phyloP scores from a whole-genome alignment of 1,284 basidiomycete genomes.

The Takashimella koratensis region DNA sequence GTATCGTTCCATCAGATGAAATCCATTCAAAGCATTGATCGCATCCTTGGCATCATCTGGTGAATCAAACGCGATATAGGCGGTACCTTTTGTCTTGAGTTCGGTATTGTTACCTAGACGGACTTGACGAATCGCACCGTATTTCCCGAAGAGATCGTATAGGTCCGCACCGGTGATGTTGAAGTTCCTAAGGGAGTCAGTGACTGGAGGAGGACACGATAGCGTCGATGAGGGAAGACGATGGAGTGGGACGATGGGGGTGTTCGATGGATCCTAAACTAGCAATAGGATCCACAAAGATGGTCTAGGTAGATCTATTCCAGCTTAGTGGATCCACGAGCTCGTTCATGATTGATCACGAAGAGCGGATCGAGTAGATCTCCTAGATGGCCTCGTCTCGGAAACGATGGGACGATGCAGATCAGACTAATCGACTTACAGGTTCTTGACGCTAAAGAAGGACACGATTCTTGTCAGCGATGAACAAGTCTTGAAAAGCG shows the following conservation, averaged over 20 bases:
- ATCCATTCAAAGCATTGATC: slow-evolving; percentile 93
- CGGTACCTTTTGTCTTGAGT: slow-evolving; percentile 89
- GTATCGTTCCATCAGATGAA: slow-evolving; percentile 96
- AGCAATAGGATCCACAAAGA: too few species aligned
- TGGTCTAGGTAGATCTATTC: too few species aligned
- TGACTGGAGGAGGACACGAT: too few species aligned
- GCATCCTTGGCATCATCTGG: slow-evolving; percentile 82
- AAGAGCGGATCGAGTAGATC: too few species aligned
- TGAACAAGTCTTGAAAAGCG: neutral
- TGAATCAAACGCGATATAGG: slow-evolving; percentile 67
- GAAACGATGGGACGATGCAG: too few species aligned
- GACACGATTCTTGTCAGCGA: slow-evolving; percentile 6
- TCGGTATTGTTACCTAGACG: slow-evolving; percentile 78
- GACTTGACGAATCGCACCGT: slow-evolving; percentile 94
- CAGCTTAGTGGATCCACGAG: too few species aligned
- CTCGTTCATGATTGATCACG: too few species aligned
- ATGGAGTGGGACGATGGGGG: too few species aligned
- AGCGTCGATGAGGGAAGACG: too few species aligned
- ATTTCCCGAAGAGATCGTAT: slow-evolving; percentile 96
- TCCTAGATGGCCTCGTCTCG: too few species aligned
- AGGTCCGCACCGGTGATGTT: slow-evolving; percentile 84
- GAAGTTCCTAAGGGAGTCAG: slow-evolving; percentile 61
- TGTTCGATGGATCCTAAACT: too few species aligned
- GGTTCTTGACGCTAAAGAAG: slow-evolving; percentile 43
- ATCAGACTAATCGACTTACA: slow-evolving; percentile 25